phyloP scores from a whole-genome alignment of 148 eudicot species.

The Nepenthes gracilis region DNA sequence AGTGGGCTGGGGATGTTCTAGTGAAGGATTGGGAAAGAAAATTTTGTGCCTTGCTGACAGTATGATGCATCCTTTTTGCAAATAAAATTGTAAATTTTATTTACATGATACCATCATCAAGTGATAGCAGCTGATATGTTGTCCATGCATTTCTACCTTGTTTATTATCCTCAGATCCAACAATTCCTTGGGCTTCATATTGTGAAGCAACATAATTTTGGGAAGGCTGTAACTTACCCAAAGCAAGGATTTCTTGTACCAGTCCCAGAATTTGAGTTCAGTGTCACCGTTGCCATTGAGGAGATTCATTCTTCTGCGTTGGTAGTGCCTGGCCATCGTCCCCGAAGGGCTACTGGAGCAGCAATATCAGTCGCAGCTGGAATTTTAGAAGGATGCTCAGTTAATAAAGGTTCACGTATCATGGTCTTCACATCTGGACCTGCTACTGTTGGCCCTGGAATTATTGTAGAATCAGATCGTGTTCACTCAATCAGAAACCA shows the following conservation, averaged over 20 bases:
- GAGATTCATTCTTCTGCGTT: conserved; percentile 51
- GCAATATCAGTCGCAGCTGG: conserved; percentile 86
- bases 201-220: conserved; percentile 41
- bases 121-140: background rate
- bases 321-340: conserved; percentile 47
- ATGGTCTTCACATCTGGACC: conserved; percentile 96
- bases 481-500: conserved; percentile 75
- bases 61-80: background rate
- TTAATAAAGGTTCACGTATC: conserved; percentile 63
- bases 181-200: conserved; percentile 53
- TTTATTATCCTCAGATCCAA: conserved; percentile 42
- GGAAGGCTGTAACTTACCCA: conserved; percentile 28
- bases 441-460: conserved; percentile 90
- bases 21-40: no score
- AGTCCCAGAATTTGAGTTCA: conserved; percentile 84
- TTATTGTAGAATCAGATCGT: conserved; percentile 55
- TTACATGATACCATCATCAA: background rate
- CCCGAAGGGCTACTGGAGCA: conserved; percentile 69
- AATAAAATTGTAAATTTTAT: background rate
- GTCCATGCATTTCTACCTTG: background rate
- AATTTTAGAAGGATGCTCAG: conserved; percentile 69
- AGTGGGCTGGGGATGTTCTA: no score
- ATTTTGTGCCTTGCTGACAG: no score
- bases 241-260: conserved; percentile 71
- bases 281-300: conserved; percentile 59